Evolutionary conservation across 106 monocot species (phyloP).

Genomic region (Allium cepa): DNA sequence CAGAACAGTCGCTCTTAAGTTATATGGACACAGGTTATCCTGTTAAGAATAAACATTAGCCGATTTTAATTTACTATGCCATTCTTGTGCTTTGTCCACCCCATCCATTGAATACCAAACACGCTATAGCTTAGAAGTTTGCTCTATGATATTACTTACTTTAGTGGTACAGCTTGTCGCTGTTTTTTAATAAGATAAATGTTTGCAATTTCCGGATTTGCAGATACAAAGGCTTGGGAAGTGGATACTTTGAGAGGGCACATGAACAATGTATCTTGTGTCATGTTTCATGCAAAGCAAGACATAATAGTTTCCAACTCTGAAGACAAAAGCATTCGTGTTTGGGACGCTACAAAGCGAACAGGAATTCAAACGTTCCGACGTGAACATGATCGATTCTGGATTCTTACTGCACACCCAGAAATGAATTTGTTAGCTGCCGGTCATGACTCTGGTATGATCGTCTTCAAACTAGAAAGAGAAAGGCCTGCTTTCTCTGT

Average conservation of each 20-base stretch:
- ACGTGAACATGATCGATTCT: slow-evolving; percentile 86
- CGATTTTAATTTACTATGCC: no score
- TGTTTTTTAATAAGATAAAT: no score
- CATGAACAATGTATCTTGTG: slow-evolving; percentile 88
- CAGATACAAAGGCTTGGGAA: slow-evolving; percentile 95
- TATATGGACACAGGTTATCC: no score
- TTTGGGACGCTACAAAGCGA: slow-evolving; percentile 92
- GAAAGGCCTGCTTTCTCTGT: slow-evolving; percentile 82
- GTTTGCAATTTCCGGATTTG: background rate
- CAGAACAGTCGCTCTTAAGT: no score
- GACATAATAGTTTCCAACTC: slow-evolving; percentile 91
- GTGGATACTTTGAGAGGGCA: slow-evolving; percentile 88
- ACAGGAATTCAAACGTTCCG: slow-evolving; percentile 83
- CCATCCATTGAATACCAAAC: no score
- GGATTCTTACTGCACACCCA: slow-evolving; percentile 82
- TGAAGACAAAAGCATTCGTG: slow-evolving; percentile 89
- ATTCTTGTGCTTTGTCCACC: no score
- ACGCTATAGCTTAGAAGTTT: no score
- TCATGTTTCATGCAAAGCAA: slow-evolving; percentile 87
- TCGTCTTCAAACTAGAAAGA: slow-evolving; percentile 85
- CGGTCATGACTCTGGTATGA: slow-evolving; percentile 94
- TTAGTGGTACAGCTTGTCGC: no score
- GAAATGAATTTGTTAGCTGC: slow-evolving; percentile 92
- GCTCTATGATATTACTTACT: no score
- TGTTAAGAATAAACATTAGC: no score